These are phyloP conservation scores for Vigna nakashimae DNA, from an alignment of 306 rosid genomes.

Conservation along the genomic window DNA sequence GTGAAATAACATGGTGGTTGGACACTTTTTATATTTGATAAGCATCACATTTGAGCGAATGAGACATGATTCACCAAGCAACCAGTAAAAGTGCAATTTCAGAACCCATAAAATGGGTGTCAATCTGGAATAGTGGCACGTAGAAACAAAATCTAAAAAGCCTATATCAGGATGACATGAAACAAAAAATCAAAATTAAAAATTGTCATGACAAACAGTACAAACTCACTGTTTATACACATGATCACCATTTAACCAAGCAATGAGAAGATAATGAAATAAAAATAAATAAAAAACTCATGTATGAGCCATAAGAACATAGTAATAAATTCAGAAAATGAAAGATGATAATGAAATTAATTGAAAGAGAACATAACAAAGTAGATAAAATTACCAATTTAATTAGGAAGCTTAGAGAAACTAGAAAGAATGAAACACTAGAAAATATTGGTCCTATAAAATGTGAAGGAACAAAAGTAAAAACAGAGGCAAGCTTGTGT, in stretches of 20 bases:
- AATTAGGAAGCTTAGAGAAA: neutral
- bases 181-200: neutral
- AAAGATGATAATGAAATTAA: neutral
- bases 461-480: neutral
- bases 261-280: neutral
- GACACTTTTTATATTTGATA: neutral
- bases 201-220: neutral
- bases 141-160: neutral
- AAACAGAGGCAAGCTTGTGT: neutral
- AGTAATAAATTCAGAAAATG: neutral
- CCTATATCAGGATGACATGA: neutral
- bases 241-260: neutral
- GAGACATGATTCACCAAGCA: conserved; percentile 4
- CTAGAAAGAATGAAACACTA: neutral
- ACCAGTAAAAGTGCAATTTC: neutral
- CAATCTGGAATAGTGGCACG: neutral
- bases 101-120: neutral
- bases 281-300: too few relatives aligned
- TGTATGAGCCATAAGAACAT: neutral
- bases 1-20: neutral
- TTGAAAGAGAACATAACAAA: neutral
- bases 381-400: neutral
- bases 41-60: neutral
- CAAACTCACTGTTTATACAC: neutral
- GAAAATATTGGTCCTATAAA: neutral